Base-by-base conservation (phyloP, 805 yeast species). In the Barnettozyma populi region DNA sequence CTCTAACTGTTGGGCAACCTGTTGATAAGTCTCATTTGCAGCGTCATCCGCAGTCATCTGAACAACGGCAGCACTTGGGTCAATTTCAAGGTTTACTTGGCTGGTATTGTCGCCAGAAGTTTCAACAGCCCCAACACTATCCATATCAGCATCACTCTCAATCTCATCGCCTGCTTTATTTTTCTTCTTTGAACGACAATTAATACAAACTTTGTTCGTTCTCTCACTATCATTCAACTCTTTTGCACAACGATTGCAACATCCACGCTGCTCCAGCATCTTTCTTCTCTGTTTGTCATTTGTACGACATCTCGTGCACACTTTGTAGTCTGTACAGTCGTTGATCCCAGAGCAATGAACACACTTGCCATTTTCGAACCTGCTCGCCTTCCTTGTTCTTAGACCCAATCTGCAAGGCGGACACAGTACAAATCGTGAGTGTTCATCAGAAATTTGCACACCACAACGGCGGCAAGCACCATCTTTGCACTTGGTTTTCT, bases 271-370 rank as follows among this genome's bases (percentile, higher is more conserved):
- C 57, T 80, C 86, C 50, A 82, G 63, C 44, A 73, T 73, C 29
- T 76, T 69, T 49, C 87, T 63, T 52, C 87, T 68, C 41, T 75
- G 64, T 57, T 76, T 79, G 58, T 81, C 87, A 54, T 78, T 80
- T 41, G 71, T 76, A 49, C 87, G 69, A 60, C 88, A 82, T 52
- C 86, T 66, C 50, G 73, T 67, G 58, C 88, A 82, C n/a, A 82
- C 87, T 58, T 81, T 82, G 63, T 68, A 82, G 45, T 69, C 70
- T 1, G 74, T 68, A 16, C 64, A 56, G 34, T 71, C 75, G 46
- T 73, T 72, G 7, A 82, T 80, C 2, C 86, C 85, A 1, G 81
- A 70, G 52, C 88, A 82, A 57, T 82, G 87, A 14, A 82, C 84
- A 65, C 88, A 82, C 55, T 74, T 75, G 1, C 88, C 87, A 53